phyloP scores from a whole-genome alignment of 768 basidiomycete genomes.

The Pulveroboletus sp. region DNA sequence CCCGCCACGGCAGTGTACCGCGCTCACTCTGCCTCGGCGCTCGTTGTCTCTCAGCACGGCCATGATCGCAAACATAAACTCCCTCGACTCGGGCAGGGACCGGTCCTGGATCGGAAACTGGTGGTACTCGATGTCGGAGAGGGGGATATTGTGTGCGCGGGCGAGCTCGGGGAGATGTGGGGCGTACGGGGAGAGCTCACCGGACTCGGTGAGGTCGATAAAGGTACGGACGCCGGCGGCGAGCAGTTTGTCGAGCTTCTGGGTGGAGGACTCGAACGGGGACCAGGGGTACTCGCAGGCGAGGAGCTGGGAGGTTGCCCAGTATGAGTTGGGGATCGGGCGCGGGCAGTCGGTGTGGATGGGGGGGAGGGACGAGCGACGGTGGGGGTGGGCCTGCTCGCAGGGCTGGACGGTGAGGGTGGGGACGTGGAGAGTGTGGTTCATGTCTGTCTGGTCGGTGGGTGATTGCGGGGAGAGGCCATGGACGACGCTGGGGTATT shows the following conservation, averaged over 20 bases:
- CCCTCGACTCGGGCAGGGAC: conserved; percentile 53
- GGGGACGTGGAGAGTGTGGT: background rate
- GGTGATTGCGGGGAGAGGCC: too few relatives aligned
- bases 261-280: conserved; percentile 47
- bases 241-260: conserved; percentile 72
- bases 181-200: conserved; percentile 66
- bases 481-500: too few relatives aligned
- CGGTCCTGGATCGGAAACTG: conserved; percentile 76
- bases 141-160: conserved; percentile 50
- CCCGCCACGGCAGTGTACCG: conserved; percentile 77
- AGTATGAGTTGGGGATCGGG: conserved; percentile 82
- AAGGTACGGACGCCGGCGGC: conserved; percentile 72
- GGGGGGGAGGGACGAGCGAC: conserved; percentile 18
- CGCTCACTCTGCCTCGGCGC: conserved; percentile 51
- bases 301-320: conserved; percentile 68
- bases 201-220: conserved; percentile 80
- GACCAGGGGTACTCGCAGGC: conserved; percentile 83
- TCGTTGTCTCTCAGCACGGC: conserved; percentile 58
- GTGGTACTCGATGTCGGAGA: conserved; percentile 61
- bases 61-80: conserved; percentile 57
- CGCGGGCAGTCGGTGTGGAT: conserved; percentile 31
- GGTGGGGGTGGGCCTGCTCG: conserved; percentile 3
- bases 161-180: conserved; percentile 52
- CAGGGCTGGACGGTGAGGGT: conserved; percentile 9
- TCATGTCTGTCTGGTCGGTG: too few relatives aligned